phyloP scores from a whole-genome alignment of 208 protist genomes.

The Trypanosoma scelopori region DNA sequence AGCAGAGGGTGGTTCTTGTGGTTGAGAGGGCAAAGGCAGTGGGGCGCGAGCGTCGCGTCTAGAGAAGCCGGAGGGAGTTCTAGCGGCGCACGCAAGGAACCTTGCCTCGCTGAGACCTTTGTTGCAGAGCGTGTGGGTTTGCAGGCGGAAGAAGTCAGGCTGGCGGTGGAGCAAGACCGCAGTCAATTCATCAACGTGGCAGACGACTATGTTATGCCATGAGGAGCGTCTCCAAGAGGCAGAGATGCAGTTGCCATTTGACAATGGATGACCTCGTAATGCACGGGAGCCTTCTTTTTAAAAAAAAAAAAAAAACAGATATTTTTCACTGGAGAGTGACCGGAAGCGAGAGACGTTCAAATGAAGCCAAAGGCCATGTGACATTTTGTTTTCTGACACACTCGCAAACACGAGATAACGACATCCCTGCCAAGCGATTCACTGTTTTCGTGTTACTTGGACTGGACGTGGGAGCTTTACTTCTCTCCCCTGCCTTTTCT shows the following conservation, averaged over 20 bases:
- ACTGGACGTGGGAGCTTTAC: not conserved
- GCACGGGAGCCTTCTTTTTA: slow-evolving; percentile 1
- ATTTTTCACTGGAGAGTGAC: not conserved
- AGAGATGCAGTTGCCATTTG: not conserved
- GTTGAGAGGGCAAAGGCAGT: too few relatives aligned
- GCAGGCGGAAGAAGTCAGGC: not conserved
- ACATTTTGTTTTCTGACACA: too few relatives aligned
- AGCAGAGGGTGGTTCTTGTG: too few relatives aligned
- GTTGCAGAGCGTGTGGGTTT: slow-evolving; percentile 3
- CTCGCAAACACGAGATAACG: too few relatives aligned
- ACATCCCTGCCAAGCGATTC: not conserved
- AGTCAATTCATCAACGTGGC: slow-evolving; percentile 2
- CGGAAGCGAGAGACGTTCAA: not conserved
- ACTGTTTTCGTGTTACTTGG: not conserved
- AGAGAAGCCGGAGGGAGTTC: too few relatives aligned
- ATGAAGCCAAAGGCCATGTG: not conserved
- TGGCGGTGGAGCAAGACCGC: slow-evolving; percentile 11
- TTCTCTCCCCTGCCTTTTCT: not conserved
- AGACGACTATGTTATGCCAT: not conserved
- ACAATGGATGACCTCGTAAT: slow-evolving; percentile 12
- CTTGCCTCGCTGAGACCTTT: not conserved
- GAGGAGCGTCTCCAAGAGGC: slow-evolving; percentile 7
- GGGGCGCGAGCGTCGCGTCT: too few relatives aligned
- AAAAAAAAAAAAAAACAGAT: too few relatives aligned
- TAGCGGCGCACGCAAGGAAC: too few relatives aligned